These are phyloP conservation scores for Pseudomonodictys pantanalensis DNA, from an alignment of 495 filamentous ascomycete species.

Conservation along the genomic window DNA sequence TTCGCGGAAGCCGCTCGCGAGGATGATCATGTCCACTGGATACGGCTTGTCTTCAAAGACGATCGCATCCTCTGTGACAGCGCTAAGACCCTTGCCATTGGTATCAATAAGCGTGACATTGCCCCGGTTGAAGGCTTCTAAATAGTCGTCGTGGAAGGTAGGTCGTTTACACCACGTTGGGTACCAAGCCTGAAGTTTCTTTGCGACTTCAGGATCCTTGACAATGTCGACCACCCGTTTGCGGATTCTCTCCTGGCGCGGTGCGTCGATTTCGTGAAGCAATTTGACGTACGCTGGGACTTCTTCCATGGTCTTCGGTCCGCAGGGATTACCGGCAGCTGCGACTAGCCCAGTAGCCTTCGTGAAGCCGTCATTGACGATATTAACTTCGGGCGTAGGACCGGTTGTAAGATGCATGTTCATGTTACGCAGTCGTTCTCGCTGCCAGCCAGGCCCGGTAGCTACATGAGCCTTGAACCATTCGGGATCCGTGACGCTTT, in stretches of 20 bases:
- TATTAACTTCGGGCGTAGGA: constrained; percentile 39
- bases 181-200: constrained; percentile 40
- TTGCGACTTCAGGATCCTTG: constrained; percentile 35
- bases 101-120: constrained; percentile 51
- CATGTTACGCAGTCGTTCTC: constrained; percentile 32
- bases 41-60: constrained; percentile 44
- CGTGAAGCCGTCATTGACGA: constrained; percentile 37
- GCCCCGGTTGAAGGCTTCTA: constrained; percentile 31
- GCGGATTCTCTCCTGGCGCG: constrained; percentile 35
- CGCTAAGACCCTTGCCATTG: constrained; percentile 49
- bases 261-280: constrained; percentile 30
- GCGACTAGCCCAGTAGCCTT: constrained; percentile 11
- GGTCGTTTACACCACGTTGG: constrained; percentile 42
- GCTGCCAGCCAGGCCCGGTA: constrained; percentile 37
- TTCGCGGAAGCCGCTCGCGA: constrained; percentile 49
- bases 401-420: constrained; percentile 36
- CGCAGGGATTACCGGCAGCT: constrained; percentile 45
- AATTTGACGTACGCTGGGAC: constrained; percentile 40
- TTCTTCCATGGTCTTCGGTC: constrained; percentile 34
- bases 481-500: constrained; percentile 49
- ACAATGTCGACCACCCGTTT: constrained; percentile 34
- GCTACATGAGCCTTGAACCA: constrained; percentile 51
- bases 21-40: constrained; percentile 50
- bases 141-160: constrained; percentile 41
- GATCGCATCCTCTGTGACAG: constrained; percentile 42